phyloP scores from a whole-genome alignment of 73 alveolate genomes.

The Symbiodinium pilosum region DNA sequence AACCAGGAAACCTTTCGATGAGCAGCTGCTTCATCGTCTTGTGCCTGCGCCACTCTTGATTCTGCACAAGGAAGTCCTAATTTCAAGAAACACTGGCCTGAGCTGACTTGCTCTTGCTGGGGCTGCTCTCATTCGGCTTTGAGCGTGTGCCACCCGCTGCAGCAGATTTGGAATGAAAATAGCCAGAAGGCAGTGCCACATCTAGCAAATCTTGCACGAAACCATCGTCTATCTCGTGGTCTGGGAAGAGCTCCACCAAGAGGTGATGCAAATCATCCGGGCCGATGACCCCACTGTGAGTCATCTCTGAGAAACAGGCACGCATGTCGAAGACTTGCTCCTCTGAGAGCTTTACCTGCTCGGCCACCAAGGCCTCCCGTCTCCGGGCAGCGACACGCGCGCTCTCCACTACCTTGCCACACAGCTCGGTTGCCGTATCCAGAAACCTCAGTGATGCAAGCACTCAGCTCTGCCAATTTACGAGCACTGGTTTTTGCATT shows the following conservation, averaged over 20 bases:
- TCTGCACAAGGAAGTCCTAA: too few relatives aligned
- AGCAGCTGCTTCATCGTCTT: constrained; percentile 74
- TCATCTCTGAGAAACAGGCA: constrained; percentile 38
- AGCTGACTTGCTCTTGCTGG: not conserved
- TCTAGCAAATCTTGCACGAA: constrained; percentile 63
- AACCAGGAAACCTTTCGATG: constrained; percentile 25
- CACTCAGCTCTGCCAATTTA: too few relatives aligned
- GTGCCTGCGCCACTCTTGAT: constrained; percentile 18
- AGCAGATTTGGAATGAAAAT: constrained; percentile 27
- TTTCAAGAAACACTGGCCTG: not conserved
- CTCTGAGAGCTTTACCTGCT: constrained; percentile 14
- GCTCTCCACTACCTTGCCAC: constrained; percentile 33
- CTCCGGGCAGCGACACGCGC: constrained; percentile 73
- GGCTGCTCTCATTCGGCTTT: constrained; percentile 8
- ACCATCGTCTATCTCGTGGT: constrained; percentile 44
- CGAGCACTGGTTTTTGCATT: not conserved
- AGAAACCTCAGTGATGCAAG: too few relatives aligned
- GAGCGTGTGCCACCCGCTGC: not conserved
- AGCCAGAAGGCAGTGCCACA: constrained; percentile 32
- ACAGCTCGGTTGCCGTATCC: constrained; percentile 37
- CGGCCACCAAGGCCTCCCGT: constrained; percentile 73
- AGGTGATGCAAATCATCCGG: constrained; percentile 68
- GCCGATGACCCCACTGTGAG: constrained; percentile 85
- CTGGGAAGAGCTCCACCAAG: constrained; percentile 49
- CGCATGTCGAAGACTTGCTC: constrained; percentile 59